Evolutionary conservation across 345 rosid genomes (phyloP).

Genomic region (Psidium friedrichsthalianum): DNA sequence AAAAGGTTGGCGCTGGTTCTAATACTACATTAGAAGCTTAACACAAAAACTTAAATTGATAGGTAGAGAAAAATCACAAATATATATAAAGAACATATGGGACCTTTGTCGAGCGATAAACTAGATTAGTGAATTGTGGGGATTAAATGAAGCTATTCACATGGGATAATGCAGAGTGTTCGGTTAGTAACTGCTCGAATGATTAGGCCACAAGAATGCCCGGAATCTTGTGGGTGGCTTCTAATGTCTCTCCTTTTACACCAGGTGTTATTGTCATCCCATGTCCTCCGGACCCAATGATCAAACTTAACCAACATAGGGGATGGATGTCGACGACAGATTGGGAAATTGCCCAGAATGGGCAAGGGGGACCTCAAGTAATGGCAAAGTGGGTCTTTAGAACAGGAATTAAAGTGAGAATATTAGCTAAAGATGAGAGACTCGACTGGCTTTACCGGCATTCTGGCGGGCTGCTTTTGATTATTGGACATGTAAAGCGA

Average conservation of each 20-base stretch:
- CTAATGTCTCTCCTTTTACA: neutral
- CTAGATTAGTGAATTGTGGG: too few relatives aligned
- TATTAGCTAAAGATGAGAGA: neutral
- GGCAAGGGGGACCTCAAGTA: neutral
- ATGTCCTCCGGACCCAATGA: neutral
- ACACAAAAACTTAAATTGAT: neutral
- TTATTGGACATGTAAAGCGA: neutral
- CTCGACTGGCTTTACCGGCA: neutral
- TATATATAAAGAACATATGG: neutral
- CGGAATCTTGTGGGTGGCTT: rapidly evolving
- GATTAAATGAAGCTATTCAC: too few relatives aligned
- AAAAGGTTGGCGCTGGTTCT: neutral
- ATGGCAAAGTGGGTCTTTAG: neutral
- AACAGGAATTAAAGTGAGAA: neutral
- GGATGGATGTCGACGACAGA: neutral
- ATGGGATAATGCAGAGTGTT: too few relatives aligned
- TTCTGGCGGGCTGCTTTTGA: neutral
- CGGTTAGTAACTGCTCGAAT: neutral
- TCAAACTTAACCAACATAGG: neutral
- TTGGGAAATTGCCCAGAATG: neutral
- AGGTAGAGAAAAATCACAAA: neutral
- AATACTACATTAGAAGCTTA: neutral
- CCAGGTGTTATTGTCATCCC: neutral
- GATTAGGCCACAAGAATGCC: neutral
- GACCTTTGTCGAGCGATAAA: too few relatives aligned